Percentiles rank a stretch among this genome's conserved stretches.
These are phyloP conservation scores for Penicillium cinerascens DNA, from an alignment of 495 filamentous ascomycete genomes.

Conservation along the genomic window DNA sequence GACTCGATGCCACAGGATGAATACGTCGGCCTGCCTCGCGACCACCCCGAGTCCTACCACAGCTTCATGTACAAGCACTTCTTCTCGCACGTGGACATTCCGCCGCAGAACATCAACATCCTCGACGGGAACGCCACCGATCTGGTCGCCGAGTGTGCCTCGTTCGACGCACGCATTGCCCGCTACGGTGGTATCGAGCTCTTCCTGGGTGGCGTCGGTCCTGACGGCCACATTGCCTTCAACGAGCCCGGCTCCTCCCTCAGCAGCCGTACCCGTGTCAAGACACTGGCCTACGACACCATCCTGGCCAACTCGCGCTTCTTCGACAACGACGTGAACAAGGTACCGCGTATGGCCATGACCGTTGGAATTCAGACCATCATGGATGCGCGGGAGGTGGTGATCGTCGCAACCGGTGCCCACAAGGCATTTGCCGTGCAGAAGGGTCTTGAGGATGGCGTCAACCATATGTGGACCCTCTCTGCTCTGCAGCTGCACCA, in stretches of 20 bases:
- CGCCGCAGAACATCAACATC: constrained; percentile 77
- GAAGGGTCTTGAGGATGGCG: constrained; percentile 73
- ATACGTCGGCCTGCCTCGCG: constrained; percentile 77
- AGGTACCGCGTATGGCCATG: constrained; percentile 78
- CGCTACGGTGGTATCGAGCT: constrained; percentile 75
- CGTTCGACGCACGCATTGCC: constrained; percentile 76
- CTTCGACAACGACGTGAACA: constrained; percentile 66
- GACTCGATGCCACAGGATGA: constrained; percentile 58
- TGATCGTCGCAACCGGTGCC: constrained; percentile 75
- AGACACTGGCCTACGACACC: constrained; percentile 84
- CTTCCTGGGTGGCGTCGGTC: constrained; percentile 80
- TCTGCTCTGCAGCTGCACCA: constrained; percentile 76
- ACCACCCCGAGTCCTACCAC: constrained; percentile 82
- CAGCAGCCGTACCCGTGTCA: constrained; percentile 74
- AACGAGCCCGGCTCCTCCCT: constrained; percentile 84
- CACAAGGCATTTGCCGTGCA: constrained; percentile 80
- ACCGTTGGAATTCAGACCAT: constrained; percentile 88
- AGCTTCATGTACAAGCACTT: constrained; percentile 90
- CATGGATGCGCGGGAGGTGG: constrained; percentile 75
- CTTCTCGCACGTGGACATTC: constrained; percentile 83
- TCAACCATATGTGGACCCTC: constrained; percentile 89
- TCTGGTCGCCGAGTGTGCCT: constrained; percentile 70
- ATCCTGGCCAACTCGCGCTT: constrained; percentile 82
- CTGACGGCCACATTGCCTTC: constrained; percentile 86
- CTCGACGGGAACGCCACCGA: constrained; percentile 78